Evolutionary conservation across 306 rosid species (phyloP).

Genomic region (Coriaria nepalensis): DNA sequence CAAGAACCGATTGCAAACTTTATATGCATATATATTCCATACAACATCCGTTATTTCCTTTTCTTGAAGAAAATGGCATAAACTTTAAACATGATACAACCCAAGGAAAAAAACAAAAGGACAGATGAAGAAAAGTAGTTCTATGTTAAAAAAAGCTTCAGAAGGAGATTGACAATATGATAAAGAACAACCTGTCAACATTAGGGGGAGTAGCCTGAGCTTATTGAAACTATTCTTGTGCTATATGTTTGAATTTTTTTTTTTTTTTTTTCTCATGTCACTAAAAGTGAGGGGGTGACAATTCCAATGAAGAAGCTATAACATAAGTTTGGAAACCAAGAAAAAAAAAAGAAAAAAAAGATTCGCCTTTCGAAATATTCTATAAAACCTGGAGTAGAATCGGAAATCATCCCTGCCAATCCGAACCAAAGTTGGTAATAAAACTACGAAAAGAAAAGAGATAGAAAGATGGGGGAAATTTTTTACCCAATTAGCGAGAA

Average conservation of each 20-base stretch:
- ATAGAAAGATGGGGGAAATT: slow-evolving; percentile 6
- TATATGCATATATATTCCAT: too few relatives aligned
- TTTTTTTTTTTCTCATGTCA: slow-evolving; percentile 41
- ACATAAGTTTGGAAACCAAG: neutral
- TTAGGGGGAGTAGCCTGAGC: slow-evolving; percentile 24
- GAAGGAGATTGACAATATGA: slow-evolving; percentile 29
- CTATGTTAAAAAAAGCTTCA: slow-evolving; percentile 37
- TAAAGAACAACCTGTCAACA: slow-evolving; percentile 23
- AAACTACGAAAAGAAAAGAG: slow-evolving; percentile 1
- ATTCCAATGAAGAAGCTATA: slow-evolving; percentile 30
- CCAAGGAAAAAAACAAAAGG: slow-evolving; percentile 7
- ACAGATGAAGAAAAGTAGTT: slow-evolving; percentile 18
- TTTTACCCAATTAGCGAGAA: slow-evolving; percentile 72
- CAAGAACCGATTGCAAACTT: too few relatives aligned
- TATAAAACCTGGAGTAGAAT: slow-evolving; percentile 51
- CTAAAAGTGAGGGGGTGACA: slow-evolving; percentile 42
- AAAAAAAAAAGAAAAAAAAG: slow-evolving; percentile 12
- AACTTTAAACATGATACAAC: slow-evolving; percentile 27
- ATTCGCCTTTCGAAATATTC: slow-evolving; percentile 33
- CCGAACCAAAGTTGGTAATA: slow-evolving; percentile 9
- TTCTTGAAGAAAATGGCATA: slow-evolving; percentile 20
- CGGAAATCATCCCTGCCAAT: slow-evolving; percentile 20
- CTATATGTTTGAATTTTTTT: slow-evolving; percentile 37
- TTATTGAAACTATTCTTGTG: slow-evolving; percentile 61
- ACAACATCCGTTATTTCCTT: slow-evolving; percentile 6